Evolutionary conservation across 805 yeast species (phyloP), one percentile per base, ranked within the genome.

Genomic region (Saccharomyces mikatae): DNA sequence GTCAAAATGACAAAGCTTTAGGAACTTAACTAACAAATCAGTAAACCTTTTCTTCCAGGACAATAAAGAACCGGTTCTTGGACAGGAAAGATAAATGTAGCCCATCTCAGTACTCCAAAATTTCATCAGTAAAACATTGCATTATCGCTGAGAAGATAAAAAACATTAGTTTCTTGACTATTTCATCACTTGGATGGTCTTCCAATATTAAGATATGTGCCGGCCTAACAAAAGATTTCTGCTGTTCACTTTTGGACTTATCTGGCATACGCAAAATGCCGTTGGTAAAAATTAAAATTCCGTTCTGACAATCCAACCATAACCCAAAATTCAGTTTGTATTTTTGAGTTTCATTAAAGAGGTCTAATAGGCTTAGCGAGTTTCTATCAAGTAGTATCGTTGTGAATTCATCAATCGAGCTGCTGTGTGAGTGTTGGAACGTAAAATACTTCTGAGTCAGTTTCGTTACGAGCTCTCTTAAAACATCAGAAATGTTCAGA

Each of bases 401-500:
- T 26, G 44, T 48, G 27, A 59, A 53, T 3, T 46, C 46, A 26
- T 55, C 52, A 3, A 60, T 47, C n/a, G 60, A 56, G 14, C 46
- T 17, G 6, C 32, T 41, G 10, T 41, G 13, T 8, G 57, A 53
- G 22, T 55, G 51, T 14, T 53, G 58, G 31, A 60, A 58, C 6
- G 56, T 47, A 32, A 60, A 60, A 28, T 56, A 51, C 13, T 49
- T 50, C 29, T 41, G 32, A 60, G 24, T 17, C 4, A 17, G 24
- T 11, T 36, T 17, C 13, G 2, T 8, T 36, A 17, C 24, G 44
- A 36, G 24, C 17, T 36, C 11, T 17, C 13, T 36, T 59, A 60
- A 41, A 55, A 59, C 49, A 28, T 29, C 14, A 27, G 52, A 28
- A 46, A 49, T 13, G 56, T 30, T 31, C 47, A 51, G 31, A 50